Percentiles rank a stretch among this genome's conserved stretches.
Evolutionary conservation across 306 rosid species (phyloP).

Genomic region (Acacia melanoxylon): DNA sequence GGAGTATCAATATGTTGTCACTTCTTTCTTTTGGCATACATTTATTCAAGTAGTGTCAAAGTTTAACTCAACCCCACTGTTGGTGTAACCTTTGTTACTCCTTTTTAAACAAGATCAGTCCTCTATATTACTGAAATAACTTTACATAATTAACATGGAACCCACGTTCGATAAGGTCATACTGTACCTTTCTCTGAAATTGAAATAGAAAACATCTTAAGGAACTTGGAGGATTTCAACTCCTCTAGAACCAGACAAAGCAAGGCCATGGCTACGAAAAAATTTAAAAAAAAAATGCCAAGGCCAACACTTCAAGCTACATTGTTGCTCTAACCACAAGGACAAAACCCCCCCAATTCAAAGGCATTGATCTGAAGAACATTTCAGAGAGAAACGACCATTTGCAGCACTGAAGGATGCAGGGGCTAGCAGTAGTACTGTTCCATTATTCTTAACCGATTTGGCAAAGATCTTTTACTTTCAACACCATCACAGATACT

Average conservation of each 20-base stretch:
- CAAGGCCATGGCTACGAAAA: background rate
- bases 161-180: background rate
- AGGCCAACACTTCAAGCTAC: background rate
- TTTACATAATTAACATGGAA: background rate
- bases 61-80: background rate
- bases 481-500: background rate
- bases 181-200: background rate
- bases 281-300: background rate
- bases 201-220: background rate
- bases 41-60: too few species aligned
- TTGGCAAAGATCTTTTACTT: background rate
- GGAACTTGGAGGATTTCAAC: background rate
- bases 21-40: too few species aligned
- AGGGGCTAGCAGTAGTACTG: slow-evolving; percentile 1
- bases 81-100: background rate
- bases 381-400: background rate
- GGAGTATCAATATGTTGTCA: too few species aligned
- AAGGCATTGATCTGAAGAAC: background rate
- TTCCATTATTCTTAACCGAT: background rate
- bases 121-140: background rate
- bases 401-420: background rate
- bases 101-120: background rate
- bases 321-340: background rate
- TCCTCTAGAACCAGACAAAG: background rate
- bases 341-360: background rate